Evolutionary conservation across 148 eudicot species (phyloP).

Genomic region (Pharnaceum exiguum): DNA sequence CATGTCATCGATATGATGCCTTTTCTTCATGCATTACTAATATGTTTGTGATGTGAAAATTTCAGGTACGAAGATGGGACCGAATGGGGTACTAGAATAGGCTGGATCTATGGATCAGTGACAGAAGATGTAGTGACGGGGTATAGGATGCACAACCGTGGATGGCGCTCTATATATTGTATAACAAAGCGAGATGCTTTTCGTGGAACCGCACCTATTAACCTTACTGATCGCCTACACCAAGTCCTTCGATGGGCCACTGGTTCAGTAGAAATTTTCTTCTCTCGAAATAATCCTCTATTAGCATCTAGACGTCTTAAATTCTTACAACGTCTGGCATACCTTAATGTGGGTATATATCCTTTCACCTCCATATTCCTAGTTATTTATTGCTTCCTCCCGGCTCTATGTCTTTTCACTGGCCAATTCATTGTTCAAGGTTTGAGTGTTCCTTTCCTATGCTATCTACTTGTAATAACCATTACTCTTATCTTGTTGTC

Average conservation of each 20-base stretch:
- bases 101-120: constrained; percentile 93
- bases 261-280: constrained; percentile 88
- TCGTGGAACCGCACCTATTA: constrained; percentile 88
- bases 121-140: constrained; percentile 94
- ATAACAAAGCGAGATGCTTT: constrained; percentile 86
- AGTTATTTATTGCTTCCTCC: constrained; percentile 66
- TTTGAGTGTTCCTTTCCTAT: constrained; percentile 42
- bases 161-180: constrained; percentile 91
- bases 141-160: constrained; percentile 91
- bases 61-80: constrained; percentile 85
- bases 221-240: constrained; percentile 84
- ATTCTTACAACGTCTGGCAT: constrained; percentile 76
- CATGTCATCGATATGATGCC: no score
- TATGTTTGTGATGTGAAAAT: not conserved
- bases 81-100: constrained; percentile 88
- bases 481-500: constrained; percentile 45
- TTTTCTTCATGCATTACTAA: no score
- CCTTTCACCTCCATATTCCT: constrained; percentile 88
- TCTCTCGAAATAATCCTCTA: constrained; percentile 67
- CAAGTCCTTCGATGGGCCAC: constrained; percentile 96
- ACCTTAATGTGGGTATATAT: constrained; percentile 79
- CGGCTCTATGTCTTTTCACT: constrained; percentile 75
- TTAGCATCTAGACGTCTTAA: constrained; percentile 70
- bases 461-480: constrained; percentile 54
- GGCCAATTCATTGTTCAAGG: constrained; percentile 76